Base-by-base conservation (phyloP, 1,284 basidiomycete genomes). In the Puccinia coronata region DNA sequence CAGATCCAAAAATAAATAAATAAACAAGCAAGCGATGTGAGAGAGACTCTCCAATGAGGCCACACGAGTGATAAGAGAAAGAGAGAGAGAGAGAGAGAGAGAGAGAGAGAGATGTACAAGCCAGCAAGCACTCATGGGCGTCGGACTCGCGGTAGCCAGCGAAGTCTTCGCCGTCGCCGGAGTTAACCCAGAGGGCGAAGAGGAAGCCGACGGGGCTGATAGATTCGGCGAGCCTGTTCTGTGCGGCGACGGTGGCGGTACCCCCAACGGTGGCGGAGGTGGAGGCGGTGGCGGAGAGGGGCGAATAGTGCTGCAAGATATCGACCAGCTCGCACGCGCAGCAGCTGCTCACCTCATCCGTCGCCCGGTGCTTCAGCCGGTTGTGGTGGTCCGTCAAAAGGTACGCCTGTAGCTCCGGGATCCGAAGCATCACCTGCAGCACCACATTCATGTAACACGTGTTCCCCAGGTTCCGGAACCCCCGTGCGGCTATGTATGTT, bases 61-160 rank as follows among this genome's bases (percentile, higher is more conserved):
- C n/a, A n/a, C n/a, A n/a, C n/a, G n/a, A n/a, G n/a, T n/a, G n/a
- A n/a, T n/a, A n/a, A n/a, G n/a, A n/a, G n/a, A n/a, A n/a, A n/a
- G n/a, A n/a, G n/a, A n/a, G n/a, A n/a, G n/a, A n/a, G n/a, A n/a
- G 8, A 59, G 23, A 6, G 12, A 63, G 23, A 36, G 20, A n/a
- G 70, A 31, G 25, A 23, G 39, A 34, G n/a, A 28, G 31, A 63
- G 18, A 43, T 43, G 16, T 14, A 81, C 79, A 81, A 28, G 79
- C 70, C 31, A 81, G 65, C 25, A 81, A 67, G 47, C 79, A 81
- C 43, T 81, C 79, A 43, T 81, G 79, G 18, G 79, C 79, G 71
- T 81, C 79, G 18, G 70, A 71, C 57, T 81, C 57, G 6, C 61
- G 69, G 67, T 81, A 81, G 2, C 79, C 79, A 41, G 79, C 79